phyloP scores from a whole-genome alignment of 1,284 basidiomycete species.

The Puccinia triticina region DNA sequence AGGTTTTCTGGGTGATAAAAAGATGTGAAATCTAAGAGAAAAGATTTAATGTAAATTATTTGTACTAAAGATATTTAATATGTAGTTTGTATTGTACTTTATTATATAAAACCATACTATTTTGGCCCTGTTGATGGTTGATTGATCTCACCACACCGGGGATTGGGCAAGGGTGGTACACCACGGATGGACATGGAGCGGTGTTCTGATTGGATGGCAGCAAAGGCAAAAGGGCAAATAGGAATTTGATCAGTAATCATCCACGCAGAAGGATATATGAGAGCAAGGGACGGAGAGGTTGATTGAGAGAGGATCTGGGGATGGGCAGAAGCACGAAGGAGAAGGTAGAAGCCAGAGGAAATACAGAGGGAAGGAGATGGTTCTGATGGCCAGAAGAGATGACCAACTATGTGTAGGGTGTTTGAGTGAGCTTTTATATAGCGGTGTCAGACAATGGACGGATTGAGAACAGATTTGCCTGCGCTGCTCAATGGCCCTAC shows the following conservation, averaged over 20 bases:
- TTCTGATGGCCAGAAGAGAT: too few species aligned
- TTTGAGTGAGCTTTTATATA: background rate
- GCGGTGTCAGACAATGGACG: background rate
- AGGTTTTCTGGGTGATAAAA: too few species aligned
- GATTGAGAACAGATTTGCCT: constrained; percentile 12
- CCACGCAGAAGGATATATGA: background rate
- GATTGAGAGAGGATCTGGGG: background rate
- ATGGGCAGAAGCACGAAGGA: background rate
- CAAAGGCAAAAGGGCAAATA: background rate
- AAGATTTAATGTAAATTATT: too few species aligned
- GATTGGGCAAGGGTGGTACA: constrained; percentile 39
- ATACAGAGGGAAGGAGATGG: background rate
- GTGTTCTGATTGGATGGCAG: background rate
- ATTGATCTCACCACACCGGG: too few species aligned
- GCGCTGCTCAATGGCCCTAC: too few species aligned
- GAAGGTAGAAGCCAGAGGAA: background rate
- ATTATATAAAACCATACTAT: too few species aligned
- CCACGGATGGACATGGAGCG: constrained; percentile 37
- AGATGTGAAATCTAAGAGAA: too few species aligned
- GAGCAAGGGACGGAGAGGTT: background rate
- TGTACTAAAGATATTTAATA: too few species aligned
- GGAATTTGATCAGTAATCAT: constrained; percentile 19
- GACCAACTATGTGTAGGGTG: background rate
- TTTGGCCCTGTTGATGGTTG: too few species aligned
- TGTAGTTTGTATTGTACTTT: too few species aligned